phyloP scores from a whole-genome alignment of 1,284 basidiomycete genomes.

The Athelia sp. region DNA sequence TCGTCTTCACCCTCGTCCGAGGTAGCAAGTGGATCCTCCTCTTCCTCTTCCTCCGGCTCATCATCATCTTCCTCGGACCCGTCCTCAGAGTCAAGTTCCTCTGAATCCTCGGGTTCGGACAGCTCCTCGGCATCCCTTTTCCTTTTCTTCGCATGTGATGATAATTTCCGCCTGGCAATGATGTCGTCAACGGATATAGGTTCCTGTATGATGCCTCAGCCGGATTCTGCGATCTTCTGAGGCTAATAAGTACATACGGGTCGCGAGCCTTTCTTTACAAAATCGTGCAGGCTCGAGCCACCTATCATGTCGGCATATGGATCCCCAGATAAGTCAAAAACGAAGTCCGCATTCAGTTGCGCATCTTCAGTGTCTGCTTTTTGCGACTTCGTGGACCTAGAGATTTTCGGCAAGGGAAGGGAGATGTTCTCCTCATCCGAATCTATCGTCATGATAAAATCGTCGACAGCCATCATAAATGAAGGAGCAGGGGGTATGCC shows the following conservation, averaged over 20 bases:
- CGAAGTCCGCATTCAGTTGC: conserved; percentile 75
- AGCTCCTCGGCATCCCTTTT: conserved; percentile 46
- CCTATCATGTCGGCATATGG: conserved; percentile 53
- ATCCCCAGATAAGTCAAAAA: conserved; percentile 76
- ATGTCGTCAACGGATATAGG: conserved; percentile 91
- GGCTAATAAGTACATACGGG: conserved; percentile 41
- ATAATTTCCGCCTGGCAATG: conserved; percentile 63
- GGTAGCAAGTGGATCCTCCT: conserved; percentile 40
- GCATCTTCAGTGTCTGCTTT: conserved; percentile 44
- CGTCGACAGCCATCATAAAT: conserved; percentile 20
- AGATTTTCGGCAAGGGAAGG: conserved; percentile 7
- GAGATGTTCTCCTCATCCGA: conserved; percentile 61
- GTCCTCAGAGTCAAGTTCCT: conserved; percentile 23
- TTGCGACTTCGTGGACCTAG: conserved; percentile 12
- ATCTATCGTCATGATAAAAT: conserved; percentile 80
- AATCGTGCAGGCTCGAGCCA: conserved; percentile 37
- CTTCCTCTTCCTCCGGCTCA: conserved; percentile 19
- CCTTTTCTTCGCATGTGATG: conserved; percentile 44
- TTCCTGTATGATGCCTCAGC: conserved; percentile 35
- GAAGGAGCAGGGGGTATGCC: no score
- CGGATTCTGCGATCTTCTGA: no score
- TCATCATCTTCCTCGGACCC: conserved; percentile 25
- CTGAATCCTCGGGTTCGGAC: conserved; percentile 33
- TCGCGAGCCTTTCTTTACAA: conserved; percentile 59
- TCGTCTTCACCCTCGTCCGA: conserved; percentile 33